These are phyloP conservation scores for Nigrospora osmanthi DNA, from an alignment of 2,329 filamentous ascomycete genomes.

Conservation along the genomic window DNA sequence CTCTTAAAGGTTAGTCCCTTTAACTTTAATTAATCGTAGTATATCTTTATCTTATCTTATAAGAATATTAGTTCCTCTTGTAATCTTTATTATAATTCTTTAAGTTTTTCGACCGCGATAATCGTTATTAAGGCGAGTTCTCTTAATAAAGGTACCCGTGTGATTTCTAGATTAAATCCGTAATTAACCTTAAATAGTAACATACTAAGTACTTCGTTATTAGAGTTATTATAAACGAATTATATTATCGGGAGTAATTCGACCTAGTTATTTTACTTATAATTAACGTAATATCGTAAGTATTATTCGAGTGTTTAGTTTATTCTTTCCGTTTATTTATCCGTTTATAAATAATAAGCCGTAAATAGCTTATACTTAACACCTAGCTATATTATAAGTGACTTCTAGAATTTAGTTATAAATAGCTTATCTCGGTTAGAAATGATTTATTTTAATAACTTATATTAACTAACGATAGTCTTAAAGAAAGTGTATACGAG, in stretches of 20 bases:
- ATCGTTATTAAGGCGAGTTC: too few relatives aligned
- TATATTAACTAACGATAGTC: neutral
- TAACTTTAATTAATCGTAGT: neutral
- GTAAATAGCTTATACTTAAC: neutral
- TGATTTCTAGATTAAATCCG: neutral
- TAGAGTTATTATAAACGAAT: constrained; percentile 4
- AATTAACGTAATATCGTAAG: constrained; percentile 4
- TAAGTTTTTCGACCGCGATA: neutral
- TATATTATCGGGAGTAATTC: constrained; percentile 4
- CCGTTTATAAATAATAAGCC: constrained; percentile 3
- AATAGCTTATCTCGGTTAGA: constrained; percentile 1
- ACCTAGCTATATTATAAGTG: neutral
- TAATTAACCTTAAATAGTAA: neutral
- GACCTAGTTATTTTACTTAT: constrained; percentile 4
- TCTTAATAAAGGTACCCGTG: neutral
- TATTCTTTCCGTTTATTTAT: constrained; percentile 3
- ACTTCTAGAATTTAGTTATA: neutral
- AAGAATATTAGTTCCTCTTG: neutral
- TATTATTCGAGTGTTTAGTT: constrained; percentile 5
- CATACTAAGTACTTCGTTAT: constrained; percentile 2
- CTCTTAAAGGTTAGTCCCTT: neutral
- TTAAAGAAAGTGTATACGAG: neutral
- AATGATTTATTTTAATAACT: neutral
- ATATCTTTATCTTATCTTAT: neutral
- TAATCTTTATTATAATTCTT: neutral